phyloP scores from a whole-genome alignment of 1,139 yeast species.

The Blastobotrys persicus region DNA sequence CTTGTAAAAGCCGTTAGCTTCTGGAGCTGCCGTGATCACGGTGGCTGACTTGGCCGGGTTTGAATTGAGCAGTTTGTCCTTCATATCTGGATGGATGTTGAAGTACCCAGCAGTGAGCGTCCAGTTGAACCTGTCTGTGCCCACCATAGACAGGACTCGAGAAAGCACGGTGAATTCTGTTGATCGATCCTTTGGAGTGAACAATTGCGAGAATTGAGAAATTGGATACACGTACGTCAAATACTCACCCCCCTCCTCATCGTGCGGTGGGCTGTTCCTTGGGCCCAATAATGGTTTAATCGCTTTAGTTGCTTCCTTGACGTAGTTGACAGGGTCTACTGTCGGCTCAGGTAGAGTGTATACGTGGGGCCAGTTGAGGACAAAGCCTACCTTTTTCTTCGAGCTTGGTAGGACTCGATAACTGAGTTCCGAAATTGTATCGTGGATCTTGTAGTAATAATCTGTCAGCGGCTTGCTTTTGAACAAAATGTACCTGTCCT shows the following conservation, averaged over 20 bases:
- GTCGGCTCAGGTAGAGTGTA: constrained; percentile 57
- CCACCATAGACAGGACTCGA: constrained; percentile 55
- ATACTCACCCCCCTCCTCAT: constrained; percentile 29
- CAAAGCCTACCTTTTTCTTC: constrained; percentile 43
- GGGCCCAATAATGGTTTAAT: constrained; percentile 53
- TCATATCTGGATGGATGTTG: constrained; percentile 79
- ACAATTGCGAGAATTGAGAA: constrained; percentile 84
- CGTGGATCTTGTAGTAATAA: constrained; percentile 69
- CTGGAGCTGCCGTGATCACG: constrained; percentile 85
- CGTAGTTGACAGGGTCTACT: constrained; percentile 53
- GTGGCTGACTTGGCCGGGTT: constrained; percentile 53
- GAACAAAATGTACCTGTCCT: constrained; percentile 85
- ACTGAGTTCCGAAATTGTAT: constrained; percentile 64
- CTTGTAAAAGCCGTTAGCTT: constrained; percentile 87
- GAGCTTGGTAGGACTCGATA: constrained; percentile 51
- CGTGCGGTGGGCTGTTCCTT: constrained; percentile 9
- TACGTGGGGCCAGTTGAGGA: constrained; percentile 71
- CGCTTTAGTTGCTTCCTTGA: constrained; percentile 55
- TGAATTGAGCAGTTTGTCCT: constrained; percentile 56
- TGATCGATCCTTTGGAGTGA: constrained; percentile 55
- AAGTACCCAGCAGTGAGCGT: constrained; percentile 96
- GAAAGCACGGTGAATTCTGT: constrained; percentile 77
- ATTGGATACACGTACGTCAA: constrained; percentile 86
- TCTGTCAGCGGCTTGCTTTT: constrained; percentile 56
- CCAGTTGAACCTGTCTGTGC: constrained; percentile 65